Evolutionary conservation across 1,284 basidiomycete species (phyloP).

Genomic region (Neotropicomus parvogracilis): DNA sequence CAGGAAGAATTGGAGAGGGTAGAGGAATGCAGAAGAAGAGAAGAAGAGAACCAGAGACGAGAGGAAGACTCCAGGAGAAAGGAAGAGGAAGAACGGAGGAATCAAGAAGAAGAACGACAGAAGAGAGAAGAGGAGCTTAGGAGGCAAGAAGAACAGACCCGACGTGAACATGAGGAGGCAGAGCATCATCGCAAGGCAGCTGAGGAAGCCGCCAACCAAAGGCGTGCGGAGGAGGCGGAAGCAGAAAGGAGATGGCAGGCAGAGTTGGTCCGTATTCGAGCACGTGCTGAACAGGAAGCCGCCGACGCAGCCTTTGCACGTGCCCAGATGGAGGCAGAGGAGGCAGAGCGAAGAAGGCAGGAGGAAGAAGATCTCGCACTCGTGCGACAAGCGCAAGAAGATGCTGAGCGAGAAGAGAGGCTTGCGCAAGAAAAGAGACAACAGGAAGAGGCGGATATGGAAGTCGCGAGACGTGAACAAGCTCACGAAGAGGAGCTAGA

Average conservation of each 20-base stretch:
- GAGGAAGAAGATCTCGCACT: conserved; percentile 33
- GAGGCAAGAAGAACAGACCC: conserved; percentile 20
- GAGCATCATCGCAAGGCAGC: conserved; percentile 18
- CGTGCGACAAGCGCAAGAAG: conserved; percentile 30
- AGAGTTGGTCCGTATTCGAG: conserved; percentile 31
- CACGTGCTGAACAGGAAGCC: conserved; percentile 33
- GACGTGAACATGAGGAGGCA: conserved; percentile 19
- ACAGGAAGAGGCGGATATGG: conserved; percentile 33
- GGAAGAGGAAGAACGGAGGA: conserved; percentile 7
- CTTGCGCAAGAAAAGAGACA: conserved; percentile 20
- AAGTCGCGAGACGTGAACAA: conserved; percentile 36
- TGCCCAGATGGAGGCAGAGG: conserved; percentile 33
- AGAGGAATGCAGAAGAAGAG: conserved; percentile 7
- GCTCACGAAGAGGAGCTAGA: conserved; percentile 38
- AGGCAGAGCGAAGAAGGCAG: conserved; percentile 29
- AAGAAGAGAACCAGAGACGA: conserved; percentile 14
- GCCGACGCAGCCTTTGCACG: conserved; percentile 35
- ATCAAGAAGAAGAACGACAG: conserved; percentile 16
- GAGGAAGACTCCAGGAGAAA: too few relatives aligned
- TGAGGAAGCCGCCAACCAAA: conserved; percentile 14
- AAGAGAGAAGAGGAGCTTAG: too few relatives aligned
- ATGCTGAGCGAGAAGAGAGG: conserved; percentile 27
- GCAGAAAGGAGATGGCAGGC: conserved; percentile 33
- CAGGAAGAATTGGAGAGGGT: too few relatives aligned
- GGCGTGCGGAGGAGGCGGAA: conserved; percentile 23